These are phyloP conservation scores for Zygosaccharomyces pseudobailii DNA, from an alignment of 1,139 yeast genomes.

Conservation along the genomic window DNA sequence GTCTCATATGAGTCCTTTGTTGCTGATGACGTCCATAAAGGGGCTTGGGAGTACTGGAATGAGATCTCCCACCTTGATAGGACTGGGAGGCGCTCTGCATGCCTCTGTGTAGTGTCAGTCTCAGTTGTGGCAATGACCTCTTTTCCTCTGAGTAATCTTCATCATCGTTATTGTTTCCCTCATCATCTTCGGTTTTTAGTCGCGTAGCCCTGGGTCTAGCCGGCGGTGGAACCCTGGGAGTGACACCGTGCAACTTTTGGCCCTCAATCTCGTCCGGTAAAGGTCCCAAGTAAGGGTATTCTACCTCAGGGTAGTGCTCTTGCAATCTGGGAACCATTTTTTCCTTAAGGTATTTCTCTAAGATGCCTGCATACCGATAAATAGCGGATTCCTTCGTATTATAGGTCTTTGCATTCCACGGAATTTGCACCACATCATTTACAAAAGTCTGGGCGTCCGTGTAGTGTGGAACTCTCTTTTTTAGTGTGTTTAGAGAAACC, in stretches of 20 bases:
- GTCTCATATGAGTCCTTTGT: conserved; percentile 42
- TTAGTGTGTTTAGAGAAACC: conserved; percentile 66
- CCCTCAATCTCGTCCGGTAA: conserved; percentile 49
- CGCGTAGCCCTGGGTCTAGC: neutral
- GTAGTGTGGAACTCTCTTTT: conserved; percentile 48
- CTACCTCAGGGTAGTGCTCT: conserved; percentile 41
- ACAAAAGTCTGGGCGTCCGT: conserved; percentile 61
- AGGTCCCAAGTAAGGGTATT: conserved; percentile 71
- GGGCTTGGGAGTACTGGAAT: conserved; percentile 25
- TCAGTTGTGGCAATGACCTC: conserved; percentile 15
- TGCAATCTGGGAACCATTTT: conserved; percentile 49
- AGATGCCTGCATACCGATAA: conserved; percentile 63
- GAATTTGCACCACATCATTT: conserved; percentile 72
- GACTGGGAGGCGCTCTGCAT: conserved; percentile 16
- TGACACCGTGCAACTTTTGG: conserved; percentile 14
- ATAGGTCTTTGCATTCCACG: conserved; percentile 85
- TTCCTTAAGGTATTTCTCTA: conserved; percentile 58
- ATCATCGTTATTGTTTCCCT: conserved; percentile 36
- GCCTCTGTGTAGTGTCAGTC: conserved; percentile 15
- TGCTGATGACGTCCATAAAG: conserved; percentile 21
- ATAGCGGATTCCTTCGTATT: conserved; percentile 66
- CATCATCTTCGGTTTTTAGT: conserved; percentile 19
- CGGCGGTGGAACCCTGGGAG: conserved; percentile 10
- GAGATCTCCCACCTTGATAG: conserved; percentile 14
- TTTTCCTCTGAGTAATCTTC: conserved; percentile 20